Base-by-base conservation (phyloP, 805 yeast genomes). In the Naumovozyma castellii region DNA sequence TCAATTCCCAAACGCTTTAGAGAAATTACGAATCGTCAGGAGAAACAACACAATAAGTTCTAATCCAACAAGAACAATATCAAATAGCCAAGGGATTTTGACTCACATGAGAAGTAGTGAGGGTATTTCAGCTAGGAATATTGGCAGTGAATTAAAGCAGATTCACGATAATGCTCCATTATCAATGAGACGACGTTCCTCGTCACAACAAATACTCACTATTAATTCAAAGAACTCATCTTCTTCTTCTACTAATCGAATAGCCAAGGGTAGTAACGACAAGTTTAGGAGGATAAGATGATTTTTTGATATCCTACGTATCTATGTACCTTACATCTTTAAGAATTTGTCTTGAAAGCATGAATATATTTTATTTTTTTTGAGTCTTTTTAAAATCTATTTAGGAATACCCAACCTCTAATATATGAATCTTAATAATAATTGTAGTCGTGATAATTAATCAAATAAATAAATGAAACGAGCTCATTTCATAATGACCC, bases 401-500 rank as follows among this genome's bases (percentile, higher is more conserved):
- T n/a, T n/a, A 22, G 10, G 10, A 22, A 22, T 22, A 22, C 27
- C 27, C 27, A 22, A 10, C 27, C 27, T 10, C 10, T 22, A 22
- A 22, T 22, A 22, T 10, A 22, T 22, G 27, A 22, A 22, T 22
- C 27, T 22, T 22, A 22, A 6, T 22, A 22, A 22, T 22, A 22
- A n/a, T n/a, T n/a, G n/a, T n/a, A n/a, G n/a, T n/a, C n/a, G n/a
- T n/a, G n/a, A n/a, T n/a, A n/a, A n/a, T n/a, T n/a, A n/a, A n/a
- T n/a, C n/a, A n/a, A n/a, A n/a, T n/a, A n/a, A n/a, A n/a, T n/a
- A n/a, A n/a, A n/a, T n/a, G n/a, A n/a, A n/a, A n/a, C n/a, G n/a
- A n/a, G n/a, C n/a, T n/a, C n/a, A n/a, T 17, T 17, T 36, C 38
- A 46, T 25, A 46, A 34, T 18, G 38, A 28, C 38, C 96, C 96